phyloP scores from a whole-genome alignment of 345 rosid species.

The Aquilaria malaccensis region DNA sequence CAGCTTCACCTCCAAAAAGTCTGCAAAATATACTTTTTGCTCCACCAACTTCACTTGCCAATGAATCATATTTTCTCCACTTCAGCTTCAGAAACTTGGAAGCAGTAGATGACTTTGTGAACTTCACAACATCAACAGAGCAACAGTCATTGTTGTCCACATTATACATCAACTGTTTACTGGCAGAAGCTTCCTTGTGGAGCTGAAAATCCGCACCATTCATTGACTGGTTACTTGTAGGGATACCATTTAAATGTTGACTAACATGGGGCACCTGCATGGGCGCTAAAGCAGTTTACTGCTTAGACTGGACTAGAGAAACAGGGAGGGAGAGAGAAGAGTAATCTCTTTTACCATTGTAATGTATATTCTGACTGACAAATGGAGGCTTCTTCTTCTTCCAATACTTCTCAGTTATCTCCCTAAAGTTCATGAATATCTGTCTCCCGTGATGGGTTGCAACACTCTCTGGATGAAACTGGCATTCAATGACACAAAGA shows the following conservation, averaged over 20 bases:
- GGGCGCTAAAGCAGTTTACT: conserved; percentile 60
- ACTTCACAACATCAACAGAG: conserved; percentile 26
- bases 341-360: conserved; percentile 39
- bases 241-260: conserved; percentile 35
- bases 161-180: conserved; percentile 17
- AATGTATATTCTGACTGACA: conserved; percentile 18
- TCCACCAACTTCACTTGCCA: conserved; percentile 66
- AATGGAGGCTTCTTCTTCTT: conserved; percentile 29
- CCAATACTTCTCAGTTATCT: conserved; percentile 75
- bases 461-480: conserved; percentile 98
- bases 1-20: conserved; percentile 49
- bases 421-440: conserved; percentile 72
- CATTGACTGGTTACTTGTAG: conserved; percentile 23
- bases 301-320: conserved; percentile 30
- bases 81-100: conserved; percentile 47
- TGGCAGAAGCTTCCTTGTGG: conserved; percentile 22
- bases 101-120: conserved; percentile 18
- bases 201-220: conserved; percentile 23
- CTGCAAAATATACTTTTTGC: conserved; percentile 62
- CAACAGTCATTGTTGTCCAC: conserved; percentile 24
- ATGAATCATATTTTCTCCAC: conserved; percentile 68
- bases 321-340: neutral
- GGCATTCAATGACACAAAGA: conserved; percentile 23
- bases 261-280: conserved; percentile 60
- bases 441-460: conserved; percentile 77